A percentile compares a stretch with the other conserved stretches of the same genome.
Evolutionary conservation across 1,284 basidiomycete species (phyloP).

Genomic region (Puccinia sorghi): DNA sequence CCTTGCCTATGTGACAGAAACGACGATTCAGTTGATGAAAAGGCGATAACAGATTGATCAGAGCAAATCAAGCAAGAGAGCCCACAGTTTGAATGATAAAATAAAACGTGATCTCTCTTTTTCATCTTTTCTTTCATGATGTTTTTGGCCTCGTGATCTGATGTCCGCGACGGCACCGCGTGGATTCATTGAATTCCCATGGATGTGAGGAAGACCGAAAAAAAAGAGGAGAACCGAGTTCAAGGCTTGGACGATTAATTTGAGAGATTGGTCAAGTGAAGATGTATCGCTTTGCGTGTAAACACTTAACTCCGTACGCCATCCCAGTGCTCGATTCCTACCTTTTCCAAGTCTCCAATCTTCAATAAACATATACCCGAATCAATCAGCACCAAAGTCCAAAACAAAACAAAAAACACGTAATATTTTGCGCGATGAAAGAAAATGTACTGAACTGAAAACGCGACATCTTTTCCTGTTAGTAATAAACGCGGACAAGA

Average conservation of each 20-base stretch:
- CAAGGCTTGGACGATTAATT: not conserved
- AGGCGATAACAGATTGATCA: not conserved
- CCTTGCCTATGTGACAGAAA: slow-evolving; percentile 63
- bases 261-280: not conserved
- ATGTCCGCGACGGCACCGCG: not conserved
- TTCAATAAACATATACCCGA: not conserved
- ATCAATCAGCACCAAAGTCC: not conserved
- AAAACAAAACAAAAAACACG: not conserved
- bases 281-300: not conserved
- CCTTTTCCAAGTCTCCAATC: slow-evolving; percentile 20
- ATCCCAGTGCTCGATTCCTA: slow-evolving; percentile 31
- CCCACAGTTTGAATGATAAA: slow-evolving; percentile 88
- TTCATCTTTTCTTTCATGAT: slow-evolving; percentile 85
- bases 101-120: slow-evolving; percentile 69
- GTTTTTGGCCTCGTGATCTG: slow-evolving; percentile 80
- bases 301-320: slow-evolving; percentile 32
- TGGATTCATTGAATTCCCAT: not conserved
- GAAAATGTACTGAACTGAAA: slow-evolving; percentile 19
- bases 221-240: not conserved
- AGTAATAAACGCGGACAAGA: too few species aligned
- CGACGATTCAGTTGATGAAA: slow-evolving; percentile 2
- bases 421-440: not conserved
- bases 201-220: not conserved
- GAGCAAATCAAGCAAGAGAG: not conserved
- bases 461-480: slow-evolving; percentile 32